phyloP scores from a whole-genome alignment of 352 stramenopile species.

The Pythium grandisporangium region DNA sequence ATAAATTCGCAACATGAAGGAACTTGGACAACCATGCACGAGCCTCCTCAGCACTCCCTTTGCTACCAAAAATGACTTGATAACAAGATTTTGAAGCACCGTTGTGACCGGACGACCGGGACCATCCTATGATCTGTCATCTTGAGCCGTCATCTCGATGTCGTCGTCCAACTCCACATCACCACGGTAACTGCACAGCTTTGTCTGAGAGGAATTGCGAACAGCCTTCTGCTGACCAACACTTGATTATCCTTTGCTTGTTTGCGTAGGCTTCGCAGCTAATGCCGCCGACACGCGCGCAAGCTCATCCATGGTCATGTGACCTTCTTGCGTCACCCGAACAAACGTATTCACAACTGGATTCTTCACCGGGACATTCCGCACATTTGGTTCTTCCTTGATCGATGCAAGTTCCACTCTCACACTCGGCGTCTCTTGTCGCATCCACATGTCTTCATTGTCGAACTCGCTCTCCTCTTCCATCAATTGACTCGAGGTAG shows the following conservation, averaged over 20 bases:
- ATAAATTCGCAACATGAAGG: slow-evolving; percentile 3
- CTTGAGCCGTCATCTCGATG: neutral
- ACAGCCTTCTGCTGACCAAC: neutral
- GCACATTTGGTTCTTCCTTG: neutral
- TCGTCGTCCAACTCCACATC: neutral
- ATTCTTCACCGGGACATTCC: neutral
- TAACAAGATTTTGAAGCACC: neutral
- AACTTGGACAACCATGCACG: slow-evolving; percentile 2
- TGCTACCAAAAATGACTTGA: neutral
- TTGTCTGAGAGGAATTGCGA: neutral
- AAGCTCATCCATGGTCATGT: slow-evolving; percentile 1
- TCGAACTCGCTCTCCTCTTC: slow-evolving; percentile 1
- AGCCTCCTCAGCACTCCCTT: neutral
- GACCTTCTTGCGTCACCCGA: neutral
- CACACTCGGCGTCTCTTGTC: neutral
- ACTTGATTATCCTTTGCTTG: neutral
- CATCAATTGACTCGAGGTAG: neutral
- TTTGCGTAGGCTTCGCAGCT: neutral
- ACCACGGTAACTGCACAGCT: no score
- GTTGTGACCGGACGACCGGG: neutral
- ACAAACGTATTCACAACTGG: neutral
- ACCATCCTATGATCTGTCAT: neutral
- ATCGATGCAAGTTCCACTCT: neutral
- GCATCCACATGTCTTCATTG: neutral
- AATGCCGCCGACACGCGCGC: neutral